phyloP scores from a whole-genome alignment of 352 stramenopile genomes.

The Pythium aristosporum region DNA sequence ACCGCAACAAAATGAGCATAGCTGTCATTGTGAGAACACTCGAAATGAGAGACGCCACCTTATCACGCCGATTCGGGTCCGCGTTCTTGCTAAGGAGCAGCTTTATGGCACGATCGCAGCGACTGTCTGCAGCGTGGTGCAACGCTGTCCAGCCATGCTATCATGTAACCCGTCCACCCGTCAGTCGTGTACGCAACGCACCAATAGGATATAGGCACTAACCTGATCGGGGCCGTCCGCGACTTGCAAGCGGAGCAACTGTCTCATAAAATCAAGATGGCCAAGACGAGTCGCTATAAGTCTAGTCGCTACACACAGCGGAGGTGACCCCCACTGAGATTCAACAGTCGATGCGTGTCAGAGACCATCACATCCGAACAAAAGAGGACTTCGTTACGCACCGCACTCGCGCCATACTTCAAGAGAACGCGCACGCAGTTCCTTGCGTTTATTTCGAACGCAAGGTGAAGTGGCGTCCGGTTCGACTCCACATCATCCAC shows the following conservation, averaged over 20 bases:
- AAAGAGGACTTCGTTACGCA: neutral
- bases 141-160: slow-evolving; percentile 13
- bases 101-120: neutral
- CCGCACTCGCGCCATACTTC: slow-evolving; percentile 5
- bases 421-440: slow-evolving; percentile 15
- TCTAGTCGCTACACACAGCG: slow-evolving; percentile 3
- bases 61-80: slow-evolving; percentile 11
- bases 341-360: neutral
- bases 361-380: neutral
- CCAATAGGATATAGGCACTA: neutral
- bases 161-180: neutral
- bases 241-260: neutral
- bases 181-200: slow-evolving; percentile 8
- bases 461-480: neutral
- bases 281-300: neutral
- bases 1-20: too few species aligned
- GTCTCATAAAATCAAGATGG: too few species aligned
- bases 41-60: slow-evolving; percentile 3
- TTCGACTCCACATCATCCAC: neutral
- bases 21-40: too few species aligned
- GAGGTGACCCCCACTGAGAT: slow-evolving; percentile 3
- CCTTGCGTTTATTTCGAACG: neutral
- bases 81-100: slow-evolving; percentile 7
- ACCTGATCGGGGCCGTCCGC: slow-evolving; percentile 2
- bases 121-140: slow-evolving; percentile 6